phyloP scores from a whole-genome alignment of 1,284 basidiomycete genomes.

The Ceratobasidium sp. region DNA sequence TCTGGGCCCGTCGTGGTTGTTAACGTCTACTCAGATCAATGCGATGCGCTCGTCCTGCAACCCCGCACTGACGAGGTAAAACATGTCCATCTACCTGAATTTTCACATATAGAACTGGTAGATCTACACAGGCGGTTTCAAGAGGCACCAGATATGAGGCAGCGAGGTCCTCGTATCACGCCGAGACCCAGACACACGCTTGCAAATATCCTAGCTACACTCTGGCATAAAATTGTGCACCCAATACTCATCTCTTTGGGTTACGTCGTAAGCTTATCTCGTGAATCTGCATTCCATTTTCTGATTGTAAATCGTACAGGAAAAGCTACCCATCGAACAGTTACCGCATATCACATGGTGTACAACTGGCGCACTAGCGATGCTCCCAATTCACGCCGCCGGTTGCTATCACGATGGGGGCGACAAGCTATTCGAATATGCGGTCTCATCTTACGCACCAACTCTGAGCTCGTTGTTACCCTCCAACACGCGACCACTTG shows the following conservation, averaged over 20 bases:
- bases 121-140: not conserved
- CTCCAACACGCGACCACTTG: not conserved
- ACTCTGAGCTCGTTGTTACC: conserved; percentile 15
- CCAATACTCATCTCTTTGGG: conserved; percentile 13
- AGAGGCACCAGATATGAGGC: not conserved
- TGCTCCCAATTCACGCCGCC: conserved; percentile 37
- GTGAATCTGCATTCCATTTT: not conserved
- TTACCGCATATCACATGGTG: conserved; percentile 34
- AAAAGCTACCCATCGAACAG: not conserved
- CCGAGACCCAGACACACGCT: not conserved
- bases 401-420: not conserved
- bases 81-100: not conserved
- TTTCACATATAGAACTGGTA: not conserved
- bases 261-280: not conserved
- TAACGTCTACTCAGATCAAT: not conserved
- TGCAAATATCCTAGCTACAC: not conserved
- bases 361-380: conserved; percentile 9
- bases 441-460: conserved; percentile 23
- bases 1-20: not conserved
- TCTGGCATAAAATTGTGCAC: conserved; percentile 19
- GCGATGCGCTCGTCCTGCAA: conserved; percentile 2
- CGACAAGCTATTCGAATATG: conserved; percentile 9
- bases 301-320: not conserved
- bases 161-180: not conserved
- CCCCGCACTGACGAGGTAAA: not conserved